Base-by-base conservation (phyloP, 2,329 filamentous ascomycete species). In the Paramyrothecium roridum region DNA sequence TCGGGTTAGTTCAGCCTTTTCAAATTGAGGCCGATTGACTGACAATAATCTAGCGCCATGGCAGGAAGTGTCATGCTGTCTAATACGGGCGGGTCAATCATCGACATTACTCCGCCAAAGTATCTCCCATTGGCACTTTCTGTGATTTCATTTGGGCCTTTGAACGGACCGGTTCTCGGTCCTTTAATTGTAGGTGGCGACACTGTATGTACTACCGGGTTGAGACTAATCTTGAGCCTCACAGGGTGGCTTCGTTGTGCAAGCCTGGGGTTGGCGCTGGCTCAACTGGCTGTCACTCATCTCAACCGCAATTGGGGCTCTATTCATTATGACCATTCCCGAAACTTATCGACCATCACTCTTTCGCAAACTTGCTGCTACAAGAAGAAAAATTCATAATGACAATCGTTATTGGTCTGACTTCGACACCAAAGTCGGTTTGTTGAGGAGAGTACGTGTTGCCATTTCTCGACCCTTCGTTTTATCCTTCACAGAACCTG, bases 1-100 rank as follows among this genome's bases (percentile, higher is more conserved):
- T 48, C 22, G 46, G 46, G 46, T 48, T 12, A 48, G 46, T 48
- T 19, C 19, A 19, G 46, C 10, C 11, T 33, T 19, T 8, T 3
- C 13, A 11, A 19, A 22, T 30, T 16, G 20, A 20, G 22, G 17
- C 46, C 20, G 17, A 8, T 16, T 21, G 33, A 30, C 48, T 26
- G 26, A 50, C 48, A n/a, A 26, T 4, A 16, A 3, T 30, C 13
- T 23, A 50, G 21, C 21, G 48, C 21, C 46, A 4, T 48, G 17
- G 46, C 46, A 21, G 46, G 46, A 48, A 48, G 46, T 21, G 46
- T 48, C 48, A 50, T 33, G 48, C 48, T 50, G 8, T 50, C 23
- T 1, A 26, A 50, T 50, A 33, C 48, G 16, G 48, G 11, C 7
- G 48, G 48, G 17, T 50, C 23, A 21, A 50, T 50, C 23, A 19